Evolutionary conservation across 805 yeast species (phyloP).

Genomic region (Myxozyma vanderwaltii): DNA sequence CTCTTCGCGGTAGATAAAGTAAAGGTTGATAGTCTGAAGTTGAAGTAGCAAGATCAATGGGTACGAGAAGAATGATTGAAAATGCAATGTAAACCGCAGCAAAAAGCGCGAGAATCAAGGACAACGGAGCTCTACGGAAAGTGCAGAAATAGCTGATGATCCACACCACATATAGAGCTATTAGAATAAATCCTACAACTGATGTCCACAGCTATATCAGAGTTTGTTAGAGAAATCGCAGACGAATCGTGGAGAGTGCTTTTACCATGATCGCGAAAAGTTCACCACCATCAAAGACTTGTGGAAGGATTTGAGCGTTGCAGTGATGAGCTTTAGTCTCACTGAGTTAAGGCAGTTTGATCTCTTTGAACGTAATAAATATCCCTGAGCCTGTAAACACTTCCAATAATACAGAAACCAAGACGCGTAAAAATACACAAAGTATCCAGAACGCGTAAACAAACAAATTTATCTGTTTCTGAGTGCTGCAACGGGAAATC

Average conservation of each 20-base stretch:
- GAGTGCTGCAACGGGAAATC: too few relatives aligned
- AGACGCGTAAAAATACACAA: too few relatives aligned
- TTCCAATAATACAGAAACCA: too few relatives aligned
- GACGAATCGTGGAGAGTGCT: neutral
- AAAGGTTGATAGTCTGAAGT: conserved; percentile 46
- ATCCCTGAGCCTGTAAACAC: too few relatives aligned
- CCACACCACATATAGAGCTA: conserved; percentile 42
- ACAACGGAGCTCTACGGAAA: conserved; percentile 45
- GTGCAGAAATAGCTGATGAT: conserved; percentile 46
- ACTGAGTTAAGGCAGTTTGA: too few relatives aligned
- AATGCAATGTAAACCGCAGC: conserved; percentile 73
- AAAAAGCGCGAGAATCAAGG: conserved; percentile 52
- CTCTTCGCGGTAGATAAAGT: conserved; percentile 52
- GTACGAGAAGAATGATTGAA: conserved; percentile 71
- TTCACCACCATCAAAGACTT: too few relatives aligned
- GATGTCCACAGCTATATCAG: conserved; percentile 19
- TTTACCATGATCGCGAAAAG: neutral
- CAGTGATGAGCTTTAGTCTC: too few relatives aligned
- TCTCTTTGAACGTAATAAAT: too few relatives aligned
- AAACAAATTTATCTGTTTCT: too few relatives aligned
- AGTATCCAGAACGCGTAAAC: too few relatives aligned
- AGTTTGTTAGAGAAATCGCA: neutral
- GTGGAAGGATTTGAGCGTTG: too few relatives aligned
- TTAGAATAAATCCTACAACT: conserved; percentile 37
- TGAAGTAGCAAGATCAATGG: conserved; percentile 70